Percentiles rank a stretch among this genome's conserved stretches.
Evolutionary conservation across 2,329 filamentous ascomycete genomes (phyloP).

Genomic region (Fusarium humuli): DNA sequence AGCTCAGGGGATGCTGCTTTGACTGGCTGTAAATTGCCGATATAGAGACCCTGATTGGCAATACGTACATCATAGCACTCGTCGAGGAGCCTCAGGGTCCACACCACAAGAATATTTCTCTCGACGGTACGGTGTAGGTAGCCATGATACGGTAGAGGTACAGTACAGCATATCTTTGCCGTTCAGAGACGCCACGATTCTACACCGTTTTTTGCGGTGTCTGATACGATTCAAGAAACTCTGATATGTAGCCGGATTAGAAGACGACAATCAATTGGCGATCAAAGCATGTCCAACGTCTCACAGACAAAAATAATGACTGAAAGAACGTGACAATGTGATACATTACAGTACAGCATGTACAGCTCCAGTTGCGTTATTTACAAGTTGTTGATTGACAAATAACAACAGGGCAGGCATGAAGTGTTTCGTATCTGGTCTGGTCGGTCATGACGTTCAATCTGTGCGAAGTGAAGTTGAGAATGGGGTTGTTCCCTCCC

Average conservation of each 20-base stretch:
- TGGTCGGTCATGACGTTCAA: slow-evolving; percentile 32
- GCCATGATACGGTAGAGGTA: background rate
- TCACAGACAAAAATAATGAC: slow-evolving; percentile 2
- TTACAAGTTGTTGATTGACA: slow-evolving; percentile 28
- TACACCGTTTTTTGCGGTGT: slow-evolving; percentile 31
- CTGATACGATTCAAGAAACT: slow-evolving; percentile 24
- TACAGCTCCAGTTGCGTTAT: slow-evolving; percentile 29
- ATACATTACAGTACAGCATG: background rate
- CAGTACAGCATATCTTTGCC: slow-evolving; percentile 32
- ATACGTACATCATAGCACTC: background rate
- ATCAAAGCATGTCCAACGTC: slow-evolving; percentile 3
- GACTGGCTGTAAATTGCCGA: slow-evolving; percentile 32
- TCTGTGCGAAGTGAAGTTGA: slow-evolving; percentile 25
- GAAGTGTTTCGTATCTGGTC: slow-evolving; percentile 16
- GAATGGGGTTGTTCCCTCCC: slow-evolving; percentile 29
- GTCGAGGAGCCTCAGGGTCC: slow-evolving; percentile 46
- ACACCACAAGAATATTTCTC: slow-evolving; percentile 23
- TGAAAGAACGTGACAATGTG: slow-evolving; percentile 1
- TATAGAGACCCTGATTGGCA: slow-evolving; percentile 36
- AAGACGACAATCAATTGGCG: slow-evolving; percentile 21
- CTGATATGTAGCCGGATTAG: slow-evolving; percentile 12
- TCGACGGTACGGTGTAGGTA: background rate
- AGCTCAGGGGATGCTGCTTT: slow-evolving; percentile 17
- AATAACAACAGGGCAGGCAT: slow-evolving; percentile 27
- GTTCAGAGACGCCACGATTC: slow-evolving; percentile 25